Conservation (phyloP, 164 flowering plant genomes). For the Echeveria elegans region DNA sequence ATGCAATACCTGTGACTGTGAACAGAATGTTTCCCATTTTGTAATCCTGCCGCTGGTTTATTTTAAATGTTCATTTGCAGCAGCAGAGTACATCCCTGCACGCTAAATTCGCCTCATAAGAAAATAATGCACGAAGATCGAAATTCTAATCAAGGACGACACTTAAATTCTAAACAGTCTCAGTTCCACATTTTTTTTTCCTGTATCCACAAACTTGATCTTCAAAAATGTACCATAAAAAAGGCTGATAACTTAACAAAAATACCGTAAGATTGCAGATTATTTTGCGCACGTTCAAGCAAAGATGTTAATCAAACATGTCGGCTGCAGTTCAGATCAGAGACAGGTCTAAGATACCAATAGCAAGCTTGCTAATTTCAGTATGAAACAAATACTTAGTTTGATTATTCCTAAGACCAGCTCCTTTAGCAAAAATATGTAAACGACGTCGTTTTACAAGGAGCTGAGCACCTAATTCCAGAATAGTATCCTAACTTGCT, state of each 20-base stretch:
- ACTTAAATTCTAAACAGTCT: neutral
- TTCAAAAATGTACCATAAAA: too few relatives aligned
- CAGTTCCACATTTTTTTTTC: neutral
- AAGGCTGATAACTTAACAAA: too few relatives aligned
- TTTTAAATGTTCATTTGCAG: too few relatives aligned
- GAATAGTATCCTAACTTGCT: neutral
- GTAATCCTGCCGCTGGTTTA: too few relatives aligned
- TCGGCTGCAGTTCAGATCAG: too few relatives aligned
- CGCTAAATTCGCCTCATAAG: neutral
- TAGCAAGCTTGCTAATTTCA: neutral
- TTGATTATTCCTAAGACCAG: neutral
- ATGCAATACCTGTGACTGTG: neutral
- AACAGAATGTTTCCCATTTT: neutral
- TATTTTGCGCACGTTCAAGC: too few relatives aligned
- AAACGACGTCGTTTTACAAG: neutral
- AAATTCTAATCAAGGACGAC: neutral
- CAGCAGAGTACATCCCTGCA: too few relatives aligned
- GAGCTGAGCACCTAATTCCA: neutral
- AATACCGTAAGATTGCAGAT: too few relatives aligned
- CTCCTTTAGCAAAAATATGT: neutral
- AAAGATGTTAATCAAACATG: too few relatives aligned
- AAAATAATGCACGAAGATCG: neutral
- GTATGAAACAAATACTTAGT: too few relatives aligned
- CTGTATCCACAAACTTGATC: neutral
- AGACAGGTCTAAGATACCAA: neutral